Evolutionary conservation across 2,329 filamentous ascomycete genomes (phyloP).

Genomic region (Penicillium digitatum): DNA sequence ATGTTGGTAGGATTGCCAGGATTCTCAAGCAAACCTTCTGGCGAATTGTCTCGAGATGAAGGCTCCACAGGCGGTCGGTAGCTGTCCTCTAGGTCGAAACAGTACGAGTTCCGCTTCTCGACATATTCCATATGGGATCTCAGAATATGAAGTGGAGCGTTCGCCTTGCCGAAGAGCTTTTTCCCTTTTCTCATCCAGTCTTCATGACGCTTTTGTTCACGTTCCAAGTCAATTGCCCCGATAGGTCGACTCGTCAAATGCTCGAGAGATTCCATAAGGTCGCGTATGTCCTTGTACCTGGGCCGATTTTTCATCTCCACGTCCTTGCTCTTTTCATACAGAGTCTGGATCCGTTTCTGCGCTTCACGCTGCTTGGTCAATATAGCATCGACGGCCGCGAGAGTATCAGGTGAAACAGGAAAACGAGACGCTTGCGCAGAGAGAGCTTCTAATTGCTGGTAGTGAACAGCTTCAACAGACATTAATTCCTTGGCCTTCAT

Average conservation of each 20-base stretch:
- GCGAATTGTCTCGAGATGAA: conserved; percentile 74
- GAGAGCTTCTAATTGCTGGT: conserved; percentile 87
- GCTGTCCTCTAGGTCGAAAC: conserved; percentile 86
- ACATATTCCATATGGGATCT: conserved; percentile 94
- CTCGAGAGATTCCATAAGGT: conserved; percentile 80
- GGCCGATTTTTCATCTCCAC: conserved; percentile 74
- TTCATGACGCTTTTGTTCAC: conserved; percentile 89
- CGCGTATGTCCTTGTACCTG: conserved; percentile 82
- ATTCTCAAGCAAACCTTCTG: conserved; percentile 53
- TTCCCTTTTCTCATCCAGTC: conserved; percentile 99
- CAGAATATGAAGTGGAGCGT: conserved; percentile 91
- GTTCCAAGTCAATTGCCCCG: conserved; percentile 88
- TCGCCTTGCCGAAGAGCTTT: conserved; percentile 96
- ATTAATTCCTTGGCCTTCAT: conserved; percentile 88
- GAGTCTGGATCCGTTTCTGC: conserved; percentile 76
- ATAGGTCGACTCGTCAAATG: conserved; percentile 89
- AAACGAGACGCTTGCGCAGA: conserved; percentile 75
- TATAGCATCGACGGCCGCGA: conserved; percentile 81
- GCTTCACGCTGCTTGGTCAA: conserved; percentile 94
- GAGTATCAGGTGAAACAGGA: conserved; percentile 76
- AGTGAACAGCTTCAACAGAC: conserved; percentile 85
- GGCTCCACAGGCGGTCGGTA: conserved; percentile 89
- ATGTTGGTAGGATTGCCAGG: conserved; percentile 23
- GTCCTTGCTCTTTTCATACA: conserved; percentile 74
- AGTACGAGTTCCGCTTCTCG: conserved; percentile 79